Evolutionary conservation across 495 filamentous ascomycete species (phyloP), one percentile per base, ranked within the genome.

Genomic region (Aspergillus biplanus): DNA sequence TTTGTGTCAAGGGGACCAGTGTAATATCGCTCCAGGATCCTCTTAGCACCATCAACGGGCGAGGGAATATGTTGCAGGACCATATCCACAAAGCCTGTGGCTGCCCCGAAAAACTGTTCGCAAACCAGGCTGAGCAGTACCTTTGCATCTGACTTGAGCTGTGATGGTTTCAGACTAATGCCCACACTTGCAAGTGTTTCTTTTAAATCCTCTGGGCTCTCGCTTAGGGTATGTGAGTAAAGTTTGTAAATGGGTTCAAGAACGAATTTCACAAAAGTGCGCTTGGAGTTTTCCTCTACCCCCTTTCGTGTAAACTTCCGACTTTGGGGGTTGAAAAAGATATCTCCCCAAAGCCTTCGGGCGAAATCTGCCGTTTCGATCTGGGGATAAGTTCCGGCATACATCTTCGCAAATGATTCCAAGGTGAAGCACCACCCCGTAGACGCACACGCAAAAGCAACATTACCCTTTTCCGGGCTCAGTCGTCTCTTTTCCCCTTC

Each of bases 351-450:
- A 58, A 99, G 83, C 33, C 95, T 80, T 54, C 82, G 76, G 35
- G 89, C 85, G 72, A 98, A 96, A 58, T 97, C 92, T 7, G 83
- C 80, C 2, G 86, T 78, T 71, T 97, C 90, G 65, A 97, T 82
- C 46, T 87, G 87, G 8, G 90, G 87, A 73, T 93, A 96, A 55
- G 84, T 92, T 60, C 96, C 91, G 9, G 92, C 89, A 74, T 99
- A 99, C 92, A 97, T 97, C 72, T 90, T 92, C 4, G 95, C 88
- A 75, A 98, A 99, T 32, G 92, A 97, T 60, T 87, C 87, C 42
- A 99, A 75, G 0, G 96, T 97, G 73, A 99, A 97, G 72, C 91
- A 95, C 95, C 95, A 99, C 27, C 89, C 89, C 92, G 97, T 97
- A 39, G 84, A 88, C 59, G 89, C 92, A 72, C 92, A 94, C 0